phyloP scores from a whole-genome alignment of 345 rosid genomes.

The Salix dunnii region DNA sequence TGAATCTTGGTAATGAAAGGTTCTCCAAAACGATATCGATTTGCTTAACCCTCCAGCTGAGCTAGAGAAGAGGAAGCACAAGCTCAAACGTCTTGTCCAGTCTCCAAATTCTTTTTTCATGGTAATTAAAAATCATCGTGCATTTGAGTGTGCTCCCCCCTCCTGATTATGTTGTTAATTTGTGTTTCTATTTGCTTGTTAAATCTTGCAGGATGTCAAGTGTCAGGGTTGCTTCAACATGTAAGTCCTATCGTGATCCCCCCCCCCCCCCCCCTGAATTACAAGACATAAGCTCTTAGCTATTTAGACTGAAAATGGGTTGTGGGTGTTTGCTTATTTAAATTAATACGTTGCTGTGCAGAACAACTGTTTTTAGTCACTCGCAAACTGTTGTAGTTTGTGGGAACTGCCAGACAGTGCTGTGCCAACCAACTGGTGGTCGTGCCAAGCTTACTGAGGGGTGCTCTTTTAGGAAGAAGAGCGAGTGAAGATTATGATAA shows the following conservation, averaged over 20 bases:
- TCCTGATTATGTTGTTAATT: background rate
- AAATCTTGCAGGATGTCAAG: conserved; percentile 16
- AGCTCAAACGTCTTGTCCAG: conserved; percentile 22
- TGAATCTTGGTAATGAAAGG: background rate
- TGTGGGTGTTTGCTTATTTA: background rate
- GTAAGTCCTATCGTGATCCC: background rate
- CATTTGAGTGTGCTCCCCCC: background rate
- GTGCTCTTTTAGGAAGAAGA: conserved; percentile 13
- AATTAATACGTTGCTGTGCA: background rate
- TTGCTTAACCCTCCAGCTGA: conserved; percentile 17
- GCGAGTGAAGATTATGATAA: conserved; percentile 1
- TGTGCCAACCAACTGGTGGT: conserved; percentile 22
- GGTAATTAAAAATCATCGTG: background rate
- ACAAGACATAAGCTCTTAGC: background rate
- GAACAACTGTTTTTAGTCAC: conserved; percentile 17
- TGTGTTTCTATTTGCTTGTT: background rate
- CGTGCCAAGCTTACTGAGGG: conserved; percentile 19
- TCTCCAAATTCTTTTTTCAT: conserved; percentile 19
- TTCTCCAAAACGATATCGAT: conserved; percentile 17
- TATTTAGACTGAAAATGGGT: background rate
- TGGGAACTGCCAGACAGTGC: conserved; percentile 14
- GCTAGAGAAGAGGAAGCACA: conserved; percentile 22
- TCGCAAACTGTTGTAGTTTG: conserved; percentile 16
- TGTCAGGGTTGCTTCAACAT: conserved; percentile 23
- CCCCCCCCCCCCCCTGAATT: too few relatives aligned